These are phyloP conservation scores for Wakefieldia striispora DNA, from an alignment of 768 basidiomycete species.

Conservation along the genomic window DNA sequence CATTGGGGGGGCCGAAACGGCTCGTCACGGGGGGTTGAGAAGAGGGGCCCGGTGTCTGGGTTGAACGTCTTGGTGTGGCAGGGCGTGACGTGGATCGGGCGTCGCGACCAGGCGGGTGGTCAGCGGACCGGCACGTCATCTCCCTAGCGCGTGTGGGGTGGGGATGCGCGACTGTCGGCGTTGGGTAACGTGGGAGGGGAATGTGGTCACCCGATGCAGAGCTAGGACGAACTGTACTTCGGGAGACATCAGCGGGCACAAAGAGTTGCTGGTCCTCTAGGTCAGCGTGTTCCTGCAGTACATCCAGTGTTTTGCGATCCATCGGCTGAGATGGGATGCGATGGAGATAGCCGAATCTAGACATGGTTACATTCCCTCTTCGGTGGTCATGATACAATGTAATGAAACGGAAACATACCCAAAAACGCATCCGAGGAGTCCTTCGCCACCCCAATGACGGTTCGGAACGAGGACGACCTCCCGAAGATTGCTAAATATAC, in stretches of 20 bases:
- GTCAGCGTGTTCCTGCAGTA: constrained; percentile 50
- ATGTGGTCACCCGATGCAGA: constrained; percentile 3
- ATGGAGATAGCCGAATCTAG: constrained; percentile 87
- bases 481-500: constrained; percentile 65
- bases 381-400: background rate
- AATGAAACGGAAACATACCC: constrained; percentile 54
- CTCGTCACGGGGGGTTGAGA: constrained; percentile 32
- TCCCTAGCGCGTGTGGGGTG: constrained; percentile 26
- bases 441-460: constrained; percentile 96
- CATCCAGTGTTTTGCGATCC: constrained; percentile 56
- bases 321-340: constrained; percentile 81
- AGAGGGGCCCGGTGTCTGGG: constrained; percentile 26
- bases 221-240: background rate
- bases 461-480: constrained; percentile 96
- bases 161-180: constrained; percentile 27
- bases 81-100: constrained; percentile 25
- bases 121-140: constrained; percentile 12
- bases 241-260: constrained; percentile 61
- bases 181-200: constrained; percentile 7
- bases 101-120: constrained; percentile 14
- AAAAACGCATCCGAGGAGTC: constrained; percentile 91
- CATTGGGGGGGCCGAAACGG: constrained; percentile 43
- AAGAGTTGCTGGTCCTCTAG: constrained; percentile 67
- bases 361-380: constrained; percentile 5
- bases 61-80: constrained; percentile 26